Evolutionary conservation across 768 basidiomycete species (phyloP), one percentile per base, ranked within the genome.

Genomic region (Kwoniella newhampshirensis): DNA sequence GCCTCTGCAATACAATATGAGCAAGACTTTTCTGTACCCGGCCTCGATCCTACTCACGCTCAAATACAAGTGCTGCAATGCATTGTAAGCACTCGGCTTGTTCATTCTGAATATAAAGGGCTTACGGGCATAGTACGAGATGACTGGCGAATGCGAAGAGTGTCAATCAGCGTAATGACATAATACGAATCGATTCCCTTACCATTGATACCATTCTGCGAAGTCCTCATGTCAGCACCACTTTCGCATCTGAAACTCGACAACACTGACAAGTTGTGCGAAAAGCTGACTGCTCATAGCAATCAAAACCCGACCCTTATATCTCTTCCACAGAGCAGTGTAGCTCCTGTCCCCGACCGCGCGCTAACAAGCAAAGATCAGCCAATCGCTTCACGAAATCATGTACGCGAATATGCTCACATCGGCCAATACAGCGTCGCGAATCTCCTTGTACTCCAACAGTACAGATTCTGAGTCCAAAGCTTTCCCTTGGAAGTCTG

Each of bases 261-360:
- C 41, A 66, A 23, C 4, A 81, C 89, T 59, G 62, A 91, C 91
- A 70, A 96, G 79, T 72, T 96, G 93, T 40, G 93, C 93, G 77
- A 96, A 94, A 39, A 89, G 88, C 75, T 96, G 93, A 53, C 90
- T 90, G 18, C 88, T 89, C 89, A 93, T 93, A 15, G 93, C 93
- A 43, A 97, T 83, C 61, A 96, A 74, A 11, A 98, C 91, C 30
- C 92, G 81, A 27, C 86, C 85, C 68, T 87, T 87, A 74, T 97
- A 96, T 66, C 83, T 82, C 65, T 77, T 84, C 91, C 92, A 97
- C 85, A 98, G 88, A 36, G 81, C 81, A 27, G 71, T 67, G 77
- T 98, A 98, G 1, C 85, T 82, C 44, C 90, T 82, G 41, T 80
- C 86, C 61, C 87, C 89, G 25, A 84, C 82, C 45, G 85, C 84